These are phyloP conservation scores for Sisymbrium altissimum DNA, from an alignment of 345 rosid species.

Conservation along the genomic window DNA sequence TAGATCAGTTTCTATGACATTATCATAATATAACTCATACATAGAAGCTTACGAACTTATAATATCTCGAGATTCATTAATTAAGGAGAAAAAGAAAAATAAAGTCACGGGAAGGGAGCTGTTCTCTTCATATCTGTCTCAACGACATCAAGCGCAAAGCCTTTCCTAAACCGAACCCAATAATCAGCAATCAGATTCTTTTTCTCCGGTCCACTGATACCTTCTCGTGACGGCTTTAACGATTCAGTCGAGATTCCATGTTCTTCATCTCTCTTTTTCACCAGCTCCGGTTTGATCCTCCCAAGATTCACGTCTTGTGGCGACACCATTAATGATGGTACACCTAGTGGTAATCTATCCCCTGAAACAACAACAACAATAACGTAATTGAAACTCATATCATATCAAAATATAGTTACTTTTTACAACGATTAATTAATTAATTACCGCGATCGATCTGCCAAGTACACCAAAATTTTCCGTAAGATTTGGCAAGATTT, in stretches of 20 bases:
- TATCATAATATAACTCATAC: neutral
- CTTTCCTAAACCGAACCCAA: slow-evolving; percentile 72
- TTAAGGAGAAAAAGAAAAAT: neutral
- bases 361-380: slow-evolving; percentile 30
- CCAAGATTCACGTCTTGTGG: slow-evolving; percentile 65
- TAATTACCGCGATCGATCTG: slow-evolving; percentile 63
- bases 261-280: slow-evolving; percentile 50
- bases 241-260: slow-evolving; percentile 43
- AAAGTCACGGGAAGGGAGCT: slow-evolving; percentile 50
- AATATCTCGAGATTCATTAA: neutral
- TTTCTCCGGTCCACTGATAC: slow-evolving; percentile 59
- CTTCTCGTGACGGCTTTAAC: slow-evolving; percentile 41
- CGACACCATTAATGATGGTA: slow-evolving; percentile 67
- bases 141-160: slow-evolving; percentile 51
- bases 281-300: slow-evolving; percentile 41
- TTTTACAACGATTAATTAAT: too few relatives aligned
- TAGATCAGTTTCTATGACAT: neutral
- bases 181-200: slow-evolving; percentile 61
- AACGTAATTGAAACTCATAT: too few relatives aligned
- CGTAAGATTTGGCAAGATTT: slow-evolving; percentile 63
- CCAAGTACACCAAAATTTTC: slow-evolving; percentile 95
- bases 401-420: too few relatives aligned
- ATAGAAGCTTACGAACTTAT: neutral
- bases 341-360: slow-evolving; percentile 64
- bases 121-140: slow-evolving; percentile 45